These are phyloP conservation scores for Oryza meridionalis DNA, from an alignment of 176 grass and related monocot genomes.

Conservation along the genomic window DNA sequence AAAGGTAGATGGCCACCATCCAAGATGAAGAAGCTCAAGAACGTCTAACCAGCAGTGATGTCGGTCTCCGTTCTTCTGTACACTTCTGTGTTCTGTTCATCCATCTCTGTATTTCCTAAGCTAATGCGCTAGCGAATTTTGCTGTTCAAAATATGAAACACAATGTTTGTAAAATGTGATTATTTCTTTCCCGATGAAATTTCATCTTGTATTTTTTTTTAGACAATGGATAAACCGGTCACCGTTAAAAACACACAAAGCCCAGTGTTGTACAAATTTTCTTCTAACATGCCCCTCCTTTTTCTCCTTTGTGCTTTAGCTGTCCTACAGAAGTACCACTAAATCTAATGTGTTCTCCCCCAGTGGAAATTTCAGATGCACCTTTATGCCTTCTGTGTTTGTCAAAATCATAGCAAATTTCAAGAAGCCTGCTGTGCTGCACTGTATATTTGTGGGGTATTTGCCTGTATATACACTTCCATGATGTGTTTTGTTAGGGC, in stretches of 20 bases:
- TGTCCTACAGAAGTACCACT: background rate
- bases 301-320: conserved; percentile 1
- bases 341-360: background rate
- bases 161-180: conserved; percentile 24
- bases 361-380: background rate
- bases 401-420: conserved; percentile 23
- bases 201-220: background rate
- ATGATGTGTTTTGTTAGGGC: background rate
- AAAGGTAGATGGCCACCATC: conserved; percentile 83
- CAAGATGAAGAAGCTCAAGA: conserved; percentile 91
- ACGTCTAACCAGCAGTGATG: conserved; percentile 37
- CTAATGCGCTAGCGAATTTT: conserved; percentile 24
- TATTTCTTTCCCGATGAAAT: conserved; percentile 11
- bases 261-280: background rate
- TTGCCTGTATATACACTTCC: background rate
- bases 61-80: background rate
- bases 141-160: conserved; percentile 39
- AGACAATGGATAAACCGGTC: no score
- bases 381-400: background rate
- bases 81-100: background rate
- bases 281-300: background rate
- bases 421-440: background rate
- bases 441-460: background rate
- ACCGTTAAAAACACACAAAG: no score
- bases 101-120: background rate